phyloP scores from a whole-genome alignment of 2,329 filamentous ascomycete genomes.

The Pseudocercospora cruenta region DNA sequence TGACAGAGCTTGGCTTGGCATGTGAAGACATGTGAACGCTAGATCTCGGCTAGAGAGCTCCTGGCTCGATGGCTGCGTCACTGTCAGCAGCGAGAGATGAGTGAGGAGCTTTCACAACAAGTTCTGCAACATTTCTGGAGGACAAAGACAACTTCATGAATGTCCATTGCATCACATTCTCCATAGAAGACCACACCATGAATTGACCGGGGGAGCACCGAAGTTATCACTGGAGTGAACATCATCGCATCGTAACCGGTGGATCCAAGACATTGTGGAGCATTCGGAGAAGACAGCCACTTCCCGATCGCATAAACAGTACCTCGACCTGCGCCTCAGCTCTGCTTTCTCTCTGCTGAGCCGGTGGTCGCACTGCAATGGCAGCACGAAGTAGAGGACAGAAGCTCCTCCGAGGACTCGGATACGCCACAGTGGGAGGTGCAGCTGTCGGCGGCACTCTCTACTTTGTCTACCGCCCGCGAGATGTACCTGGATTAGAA shows the following conservation, averaged over 20 bases:
- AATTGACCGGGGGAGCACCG: conserved; percentile 17
- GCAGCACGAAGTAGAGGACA: conserved; percentile 32
- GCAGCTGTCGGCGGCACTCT: conserved; percentile 59
- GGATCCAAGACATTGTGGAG: conserved; percentile 9
- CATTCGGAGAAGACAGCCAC: conserved; percentile 15
- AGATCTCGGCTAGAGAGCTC: not conserved
- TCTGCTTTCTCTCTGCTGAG: not conserved
- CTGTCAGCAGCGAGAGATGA: not conserved
- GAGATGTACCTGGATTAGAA: conserved; percentile 72
- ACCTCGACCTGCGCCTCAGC: not conserved
- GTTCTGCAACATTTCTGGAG: not conserved
- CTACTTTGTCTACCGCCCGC: conserved; percentile 69
- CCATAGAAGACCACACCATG: conserved; percentile 9
- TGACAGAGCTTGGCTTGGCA: not conserved
- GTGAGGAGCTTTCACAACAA: not conserved
- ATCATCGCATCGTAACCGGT: conserved; percentile 19
- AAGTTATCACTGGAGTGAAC: conserved; percentile 8
- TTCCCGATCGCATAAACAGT: conserved; percentile 19
- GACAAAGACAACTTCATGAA: not conserved
- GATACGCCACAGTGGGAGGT: conserved; percentile 62
- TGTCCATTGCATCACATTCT: conserved; percentile 17
- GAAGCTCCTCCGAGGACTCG: conserved; percentile 57
- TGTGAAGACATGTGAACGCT: not conserved
- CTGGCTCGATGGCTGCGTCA: not conserved
- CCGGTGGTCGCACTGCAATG: conserved; percentile 25